Base-by-base conservation (phyloP, 2,329 filamentous ascomycete species). In the Calonectria honghensis region DNA sequence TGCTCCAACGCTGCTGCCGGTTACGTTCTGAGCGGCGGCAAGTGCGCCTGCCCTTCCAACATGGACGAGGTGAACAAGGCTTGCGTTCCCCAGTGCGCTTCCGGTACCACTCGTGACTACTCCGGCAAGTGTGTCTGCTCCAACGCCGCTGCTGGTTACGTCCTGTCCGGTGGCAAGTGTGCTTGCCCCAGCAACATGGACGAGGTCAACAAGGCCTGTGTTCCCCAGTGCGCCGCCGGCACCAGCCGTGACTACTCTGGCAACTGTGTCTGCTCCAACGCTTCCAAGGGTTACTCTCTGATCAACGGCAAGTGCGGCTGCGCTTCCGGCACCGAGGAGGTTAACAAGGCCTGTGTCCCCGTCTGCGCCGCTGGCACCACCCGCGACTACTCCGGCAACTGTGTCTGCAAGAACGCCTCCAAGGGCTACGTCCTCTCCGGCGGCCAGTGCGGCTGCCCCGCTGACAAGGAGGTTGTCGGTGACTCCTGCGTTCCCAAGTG, bases 371-470 rank as follows among this genome's bases (percentile, higher is more conserved):
- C 35, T 10, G 57, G 57, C 24, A 41, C 57, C 37, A 18, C 24
- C 35, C 57, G 57, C 6, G 57, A 63, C 35, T 63, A 63, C 57
- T 20, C 13, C 24, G 57, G 57, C 35, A 63, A 63, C 10, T 63
- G 57, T 4, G 57, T 63, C 35, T 63, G 57, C 52, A 35, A 13
- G 7, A 57, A 57, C 52, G 52, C 52, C 57, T 63, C 57, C 57
- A 63, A 63, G 57, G 57, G 35, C 4, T 39, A 39, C 27, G 37
- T 41, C 35, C 37, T 63, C 24, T 41, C 57, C 5, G 37, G 57
- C 24, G 20, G 31, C 57, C 24, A 37, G 37, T 63, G 57, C 24
- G 57, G 24, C 27, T 63, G 57, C 57, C 35, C 57, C 37, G 37
- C 24, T 10, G 57, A 39, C 35, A 63, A 63, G 57, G 57, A 63